Conservation (phyloP, 163 green algal species). For the Scenedesmus sp. region DNA sequence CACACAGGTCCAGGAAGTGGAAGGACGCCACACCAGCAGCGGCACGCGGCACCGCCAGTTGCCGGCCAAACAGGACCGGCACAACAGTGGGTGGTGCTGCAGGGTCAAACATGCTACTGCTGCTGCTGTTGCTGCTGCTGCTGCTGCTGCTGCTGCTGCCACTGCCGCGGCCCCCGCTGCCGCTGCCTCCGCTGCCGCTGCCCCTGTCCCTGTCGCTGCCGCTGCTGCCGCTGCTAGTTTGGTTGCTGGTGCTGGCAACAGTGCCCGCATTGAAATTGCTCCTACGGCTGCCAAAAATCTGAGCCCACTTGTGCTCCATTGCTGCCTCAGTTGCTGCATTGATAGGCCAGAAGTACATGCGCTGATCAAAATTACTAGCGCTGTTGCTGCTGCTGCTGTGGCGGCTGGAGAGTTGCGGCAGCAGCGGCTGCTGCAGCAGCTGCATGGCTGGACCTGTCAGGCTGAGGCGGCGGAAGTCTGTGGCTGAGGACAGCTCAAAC, state of each 20-base stretch:
- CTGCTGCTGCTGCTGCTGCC: constrained; percentile 15
- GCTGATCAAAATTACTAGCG: not conserved
- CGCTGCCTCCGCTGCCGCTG: constrained; percentile 9
- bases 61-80: constrained; percentile 76
- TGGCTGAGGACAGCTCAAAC: constrained; percentile 40
- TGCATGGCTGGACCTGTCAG: constrained; percentile 19
- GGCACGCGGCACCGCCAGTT: constrained; percentile 56
- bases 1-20: constrained; percentile 73
- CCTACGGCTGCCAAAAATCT: not conserved
- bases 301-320: constrained; percentile 64
- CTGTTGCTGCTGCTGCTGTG: constrained; percentile 32
- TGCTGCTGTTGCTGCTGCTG: constrained; percentile 6
- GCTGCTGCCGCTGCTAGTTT: constrained; percentile 19
- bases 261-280: not conserved
- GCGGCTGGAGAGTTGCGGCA: not conserved
- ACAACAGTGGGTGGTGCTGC: constrained; percentile 32
- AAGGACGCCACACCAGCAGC: constrained; percentile 68
- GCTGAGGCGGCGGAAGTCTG: constrained; percentile 28
- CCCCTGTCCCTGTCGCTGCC: not conserved
- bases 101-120: not conserved
- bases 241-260: not conserved
- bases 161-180: not conserved
- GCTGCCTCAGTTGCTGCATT: constrained; percentile 37
- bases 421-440: constrained; percentile 40
- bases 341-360: constrained; percentile 69